Base-by-base conservation (phyloP, 257 asterid species). In the Coffea canephora region DNA sequence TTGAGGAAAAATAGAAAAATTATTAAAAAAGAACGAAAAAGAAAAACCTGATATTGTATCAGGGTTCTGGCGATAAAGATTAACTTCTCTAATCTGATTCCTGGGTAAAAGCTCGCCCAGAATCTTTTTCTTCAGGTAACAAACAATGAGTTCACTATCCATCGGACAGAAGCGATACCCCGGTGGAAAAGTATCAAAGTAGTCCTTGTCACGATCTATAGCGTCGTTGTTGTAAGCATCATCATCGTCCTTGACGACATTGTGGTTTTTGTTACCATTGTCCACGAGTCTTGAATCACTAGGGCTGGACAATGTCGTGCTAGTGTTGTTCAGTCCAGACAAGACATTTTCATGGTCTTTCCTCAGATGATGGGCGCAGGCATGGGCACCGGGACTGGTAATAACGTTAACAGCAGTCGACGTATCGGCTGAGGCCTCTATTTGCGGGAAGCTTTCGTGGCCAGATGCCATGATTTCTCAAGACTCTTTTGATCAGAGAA, bases 141-240 rank as follows among this genome's bases (percentile, higher is more conserved):
- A 1, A 0, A 52, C 15, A 31, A 86, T 68, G 1, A 86, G 83
- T 50, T 86, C 87, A 3, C 18, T 19, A 48, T 86, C 87, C 0
- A 75, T 36, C 5, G 89, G 89, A 3, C 61, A n/a, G 71, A 86
- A 86, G 13, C 84, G 73, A 54, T 31, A 83, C 1, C 87, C 87
- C 0, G 89, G 79, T 5, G 89, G 86, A 3, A 80, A 50, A 0
- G 76, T n/a, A 0, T 52, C 61, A n/a, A 80, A 80, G 49, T 61
- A 72, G 4, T 10, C 13, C 8, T 10, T 31, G 25, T 61, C 67
- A 59, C 7, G 19, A 16, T 61, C 68, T 12, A 7, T 19, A 5
- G 5, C 13, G 54, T 5, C 16, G 21, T 55, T 54, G 77, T 74
- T 21, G 18, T 31, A 31, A 18, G 1, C 50, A 14, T n/a, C 7